Evolutionary conservation across 1,284 basidiomycete species (phyloP).

Genomic region (Austroboletus rostrupii): DNA sequence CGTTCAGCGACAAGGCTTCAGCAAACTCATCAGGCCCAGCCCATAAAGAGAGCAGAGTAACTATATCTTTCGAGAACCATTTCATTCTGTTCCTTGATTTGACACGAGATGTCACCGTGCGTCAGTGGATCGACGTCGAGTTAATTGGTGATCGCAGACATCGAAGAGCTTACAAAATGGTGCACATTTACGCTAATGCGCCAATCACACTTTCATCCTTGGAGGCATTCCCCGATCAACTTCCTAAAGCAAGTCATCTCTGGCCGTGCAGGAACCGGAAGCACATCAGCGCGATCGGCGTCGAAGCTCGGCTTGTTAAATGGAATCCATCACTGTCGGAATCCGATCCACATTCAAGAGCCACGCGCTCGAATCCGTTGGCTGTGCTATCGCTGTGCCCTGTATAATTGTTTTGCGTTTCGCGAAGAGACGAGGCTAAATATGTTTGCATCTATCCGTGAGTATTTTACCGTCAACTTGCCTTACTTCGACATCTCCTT

Average conservation of each 20-base stretch:
- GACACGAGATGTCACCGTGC: constrained; percentile 2
- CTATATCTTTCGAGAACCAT: background rate
- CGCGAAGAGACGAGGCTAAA: constrained; percentile 12
- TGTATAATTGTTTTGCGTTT: constrained; percentile 19
- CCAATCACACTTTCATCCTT: constrained; percentile 14
- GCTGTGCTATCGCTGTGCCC: constrained; percentile 22
- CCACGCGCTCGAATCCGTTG: constrained; percentile 21
- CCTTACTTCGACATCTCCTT: constrained; percentile 13
- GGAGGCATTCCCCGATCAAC: constrained; percentile 13
- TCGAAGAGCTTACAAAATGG: constrained; percentile 3
- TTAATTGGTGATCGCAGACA: constrained; percentile 7
- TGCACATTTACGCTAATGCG: constrained; percentile 5
- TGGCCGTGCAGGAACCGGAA: constrained; percentile 16
- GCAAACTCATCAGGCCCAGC: background rate
- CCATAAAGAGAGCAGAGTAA: background rate
- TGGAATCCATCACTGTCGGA: constrained; percentile 18
- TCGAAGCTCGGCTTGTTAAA: constrained; percentile 21
- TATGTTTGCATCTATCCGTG: constrained; percentile 12
- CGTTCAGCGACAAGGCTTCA: background rate
- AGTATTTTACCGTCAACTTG: constrained; percentile 10
- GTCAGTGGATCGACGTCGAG: constrained; percentile 16
- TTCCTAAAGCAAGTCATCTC: constrained; percentile 20
- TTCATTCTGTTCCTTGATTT: constrained; percentile 10
- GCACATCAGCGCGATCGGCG: constrained; percentile 26
- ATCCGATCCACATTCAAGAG: constrained; percentile 12